phyloP scores from a whole-genome alignment of 1,139 yeast genomes.

The Suhomyces ambrosiae region DNA sequence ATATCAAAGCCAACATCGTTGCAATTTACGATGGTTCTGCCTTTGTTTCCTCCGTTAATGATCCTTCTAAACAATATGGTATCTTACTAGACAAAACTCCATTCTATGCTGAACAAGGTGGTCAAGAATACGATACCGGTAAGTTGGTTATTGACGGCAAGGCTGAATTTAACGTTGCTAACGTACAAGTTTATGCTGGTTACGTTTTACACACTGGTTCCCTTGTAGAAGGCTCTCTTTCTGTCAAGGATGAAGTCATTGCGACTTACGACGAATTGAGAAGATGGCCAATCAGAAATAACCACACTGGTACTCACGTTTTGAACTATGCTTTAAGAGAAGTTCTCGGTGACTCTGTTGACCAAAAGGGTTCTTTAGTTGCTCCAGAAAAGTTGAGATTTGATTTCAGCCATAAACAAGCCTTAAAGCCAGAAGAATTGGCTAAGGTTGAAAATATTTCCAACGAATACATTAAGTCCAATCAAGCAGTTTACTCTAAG shows the following conservation, averaged over 20 bases:
- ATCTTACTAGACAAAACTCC: constrained; percentile 85
- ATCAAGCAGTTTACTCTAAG: constrained; percentile 73
- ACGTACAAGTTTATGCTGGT: constrained; percentile 92
- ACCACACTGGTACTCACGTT: constrained; percentile 97
- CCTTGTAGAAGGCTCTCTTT: constrained; percentile 72
- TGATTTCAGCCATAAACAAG: constrained; percentile 92
- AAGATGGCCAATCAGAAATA: constrained; percentile 95
- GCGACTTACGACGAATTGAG: constrained; percentile 91
- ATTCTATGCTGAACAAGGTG: constrained; percentile 98
- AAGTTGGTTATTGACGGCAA: constrained; percentile 84
- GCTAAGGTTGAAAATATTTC: constrained; percentile 73
- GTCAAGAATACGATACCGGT: constrained; percentile 97
- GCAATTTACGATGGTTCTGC: constrained; percentile 71
- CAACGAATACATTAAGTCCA: constrained; percentile 69
- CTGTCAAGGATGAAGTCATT: constrained; percentile 69
- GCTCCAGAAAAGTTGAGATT: constrained; percentile 94
- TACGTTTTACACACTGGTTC: constrained; percentile 94
- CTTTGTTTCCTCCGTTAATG: constrained; percentile 50
- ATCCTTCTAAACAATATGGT: constrained; percentile 64
- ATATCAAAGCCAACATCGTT: constrained; percentile 62
- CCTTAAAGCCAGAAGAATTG: constrained; percentile 69
- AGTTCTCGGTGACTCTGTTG: constrained; percentile 83
- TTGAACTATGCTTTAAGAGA: constrained; percentile 86
- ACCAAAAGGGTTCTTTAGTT: constrained; percentile 96
- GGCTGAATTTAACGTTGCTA: constrained; percentile 84